These are phyloP conservation scores for Sabuloglossum arenarium DNA, from an alignment of 495 filamentous ascomycete genomes.

Conservation along the genomic window DNA sequence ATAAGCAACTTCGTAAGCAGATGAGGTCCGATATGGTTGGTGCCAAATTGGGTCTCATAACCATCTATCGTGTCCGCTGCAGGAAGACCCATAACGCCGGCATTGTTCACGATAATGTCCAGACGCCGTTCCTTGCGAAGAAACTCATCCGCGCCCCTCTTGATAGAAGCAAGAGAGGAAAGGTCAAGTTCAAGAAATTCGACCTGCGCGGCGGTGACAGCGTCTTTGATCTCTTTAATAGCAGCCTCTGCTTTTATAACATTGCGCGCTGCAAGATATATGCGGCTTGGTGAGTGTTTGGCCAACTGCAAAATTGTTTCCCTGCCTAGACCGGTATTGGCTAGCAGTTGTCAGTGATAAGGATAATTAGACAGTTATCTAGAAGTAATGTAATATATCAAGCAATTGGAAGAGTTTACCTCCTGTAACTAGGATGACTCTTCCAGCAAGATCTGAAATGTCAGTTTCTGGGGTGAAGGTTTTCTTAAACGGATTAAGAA, in stretches of 20 bases:
- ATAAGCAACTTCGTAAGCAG: conserved; percentile 42
- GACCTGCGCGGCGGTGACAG: conserved; percentile 25
- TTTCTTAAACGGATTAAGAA: not conserved
- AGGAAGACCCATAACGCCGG: conserved; percentile 39
- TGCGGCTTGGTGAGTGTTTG: conserved; percentile 34
- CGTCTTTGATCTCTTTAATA: conserved; percentile 26
- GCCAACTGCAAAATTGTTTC: conserved; percentile 40
- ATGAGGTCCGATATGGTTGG: conserved; percentile 49
- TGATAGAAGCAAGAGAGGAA: conserved; percentile 29
- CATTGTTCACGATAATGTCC: conserved; percentile 38
- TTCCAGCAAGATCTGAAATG: conserved; percentile 32
- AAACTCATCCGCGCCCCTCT: conserved; percentile 25
- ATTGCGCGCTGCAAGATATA: conserved; percentile 43
- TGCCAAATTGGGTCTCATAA: conserved; percentile 52
- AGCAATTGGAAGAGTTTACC: conserved; percentile 17
- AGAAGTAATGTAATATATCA: not conserved
- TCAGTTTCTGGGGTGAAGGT: conserved; percentile 27
- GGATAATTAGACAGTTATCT: not conserved
- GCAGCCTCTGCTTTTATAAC: conserved; percentile 28
- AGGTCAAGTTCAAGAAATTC: conserved; percentile 30
- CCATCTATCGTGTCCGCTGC: conserved; percentile 31
- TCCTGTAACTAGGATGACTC: conserved; percentile 41
- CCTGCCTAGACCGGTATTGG: conserved; percentile 46
- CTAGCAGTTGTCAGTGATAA: conserved; percentile 15
- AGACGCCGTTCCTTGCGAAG: conserved; percentile 21